Percentiles rank a stretch among this genome's conserved stretches.
phyloP scores from a whole-genome alignment of 2,329 filamentous ascomycete species.

The Apiospora koreana region DNA sequence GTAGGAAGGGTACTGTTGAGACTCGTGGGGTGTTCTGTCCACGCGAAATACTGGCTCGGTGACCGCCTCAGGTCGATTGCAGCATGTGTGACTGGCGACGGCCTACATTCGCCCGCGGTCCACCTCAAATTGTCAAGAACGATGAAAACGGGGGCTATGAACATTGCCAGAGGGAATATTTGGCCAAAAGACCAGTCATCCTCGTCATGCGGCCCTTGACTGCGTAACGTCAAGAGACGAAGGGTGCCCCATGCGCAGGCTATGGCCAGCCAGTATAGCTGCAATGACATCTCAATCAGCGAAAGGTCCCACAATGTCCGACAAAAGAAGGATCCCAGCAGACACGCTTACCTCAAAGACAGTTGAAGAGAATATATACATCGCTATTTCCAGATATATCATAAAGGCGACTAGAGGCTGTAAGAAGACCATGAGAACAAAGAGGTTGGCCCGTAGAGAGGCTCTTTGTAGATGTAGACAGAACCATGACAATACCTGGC shows the following conservation, averaged over 20 bases:
- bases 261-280: neutral
- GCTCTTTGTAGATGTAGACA: rapidly evolving
- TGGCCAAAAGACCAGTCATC: neutral
- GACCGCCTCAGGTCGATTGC: too few relatives aligned
- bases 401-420: neutral
- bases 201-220: neutral
- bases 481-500: neutral
- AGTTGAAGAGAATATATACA: neutral
- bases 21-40: neutral
- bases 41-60: neutral
- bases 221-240: neutral
- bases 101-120: too few relatives aligned
- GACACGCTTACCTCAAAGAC: neutral
- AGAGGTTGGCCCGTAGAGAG: neutral
- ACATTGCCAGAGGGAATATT: neutral
- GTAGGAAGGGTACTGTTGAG: neutral
- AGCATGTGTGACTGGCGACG: too few relatives aligned
- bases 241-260: neutral
- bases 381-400: neutral
- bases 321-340: neutral
- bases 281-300: neutral
- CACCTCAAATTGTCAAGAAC: neutral
- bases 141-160: neutral
- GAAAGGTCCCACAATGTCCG: neutral
- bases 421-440: neutral